Evolutionary conservation across 768 basidiomycete genomes (phyloP), one percentile per base, ranked within the genome.

Genomic region (Pluteus cervinus): DNA sequence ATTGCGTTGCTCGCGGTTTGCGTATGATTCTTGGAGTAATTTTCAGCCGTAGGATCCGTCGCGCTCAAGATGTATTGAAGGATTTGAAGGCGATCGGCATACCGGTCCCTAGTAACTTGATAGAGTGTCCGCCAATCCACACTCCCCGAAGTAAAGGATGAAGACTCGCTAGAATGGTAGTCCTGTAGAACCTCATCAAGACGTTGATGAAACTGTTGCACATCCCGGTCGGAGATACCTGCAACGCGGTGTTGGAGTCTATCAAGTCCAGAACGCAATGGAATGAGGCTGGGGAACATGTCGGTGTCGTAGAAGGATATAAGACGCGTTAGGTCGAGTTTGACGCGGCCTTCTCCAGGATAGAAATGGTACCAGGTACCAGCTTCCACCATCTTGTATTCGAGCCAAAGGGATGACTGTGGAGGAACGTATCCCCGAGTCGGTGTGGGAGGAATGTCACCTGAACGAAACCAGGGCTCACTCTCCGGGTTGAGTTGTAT

Each of bases 281-380:
- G 42, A 25, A 63, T 53, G 8, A 73, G 56, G 36, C 58, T 63
- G 1, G 63, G 61, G 26, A 62, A 63, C 5, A 65, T 51, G 0
- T 36, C 37, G 2, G 54, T 54, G 42, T 74, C 69, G 43, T 70
- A 73, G 38, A 73, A 65, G 0, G 69, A 67, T 12, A 72, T 44
- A 10, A 66, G 40, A 10, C 64, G 55, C 3, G 65, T 47, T 28
- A 65, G 58, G 48, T 73, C 69, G 15, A 69, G 52, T 15, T 55
- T 42, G n/a, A 70, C 51, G 20, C 71, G 69, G 1, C 58, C 55
- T 18, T 72, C 69, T 24, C 68, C 69, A 0, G 70, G 69, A 26
- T 54, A 62, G 33, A 41, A 45, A 36, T 69, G 23, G 16, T 31
- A 29, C 53, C 50, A 21, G 23, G 11, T 10, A 14, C 36, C 3